These are phyloP conservation scores for Westerdykella sp. DNA, from an alignment of 2,329 filamentous ascomycete genomes.

Conservation along the genomic window DNA sequence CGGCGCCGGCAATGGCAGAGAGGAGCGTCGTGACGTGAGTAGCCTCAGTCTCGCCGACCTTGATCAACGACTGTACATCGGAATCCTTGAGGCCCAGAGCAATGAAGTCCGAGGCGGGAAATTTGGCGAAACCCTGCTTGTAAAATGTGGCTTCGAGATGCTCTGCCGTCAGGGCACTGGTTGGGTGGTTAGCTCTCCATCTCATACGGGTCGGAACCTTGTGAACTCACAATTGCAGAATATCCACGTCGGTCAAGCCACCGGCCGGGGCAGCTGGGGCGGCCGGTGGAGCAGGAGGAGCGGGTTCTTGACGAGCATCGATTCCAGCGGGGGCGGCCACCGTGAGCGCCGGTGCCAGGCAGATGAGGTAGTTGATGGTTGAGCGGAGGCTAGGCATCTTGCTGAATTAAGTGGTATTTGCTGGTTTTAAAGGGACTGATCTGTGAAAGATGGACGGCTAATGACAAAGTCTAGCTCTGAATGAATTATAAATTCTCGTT, in stretches of 20 bases:
- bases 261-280: slow-evolving; percentile 22
- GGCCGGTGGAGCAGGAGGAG: slow-evolving; percentile 11
- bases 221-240: slow-evolving; percentile 48
- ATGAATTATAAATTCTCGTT: slow-evolving; percentile 31
- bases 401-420: slow-evolving; percentile 23
- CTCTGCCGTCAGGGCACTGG: slow-evolving; percentile 66
- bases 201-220: slow-evolving; percentile 9
- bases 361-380: slow-evolving; percentile 30
- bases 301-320: slow-evolving; percentile 18
- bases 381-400: slow-evolving; percentile 36
- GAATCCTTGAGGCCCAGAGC: slow-evolving; percentile 53
- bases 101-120: slow-evolving; percentile 58
- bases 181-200: slow-evolving; percentile 25
- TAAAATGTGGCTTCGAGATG: slow-evolving; percentile 71
- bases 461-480: slow-evolving; percentile 35
- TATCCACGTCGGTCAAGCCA: slow-evolving; percentile 46
- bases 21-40: slow-evolving; percentile 57
- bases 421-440: slow-evolving; percentile 9
- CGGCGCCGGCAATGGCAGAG: slow-evolving; percentile 55
- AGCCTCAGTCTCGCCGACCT: slow-evolving; percentile 58
- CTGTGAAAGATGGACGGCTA: slow-evolving; percentile 25
- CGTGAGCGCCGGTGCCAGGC: slow-evolving; percentile 29
- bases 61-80: slow-evolving; percentile 55
- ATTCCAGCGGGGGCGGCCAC: slow-evolving; percentile 27
- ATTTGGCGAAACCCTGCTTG: slow-evolving; percentile 61